These are phyloP conservation scores for Apostasia shenzhenica DNA, from an alignment of 106 monocot genomes.

Conservation along the genomic window DNA sequence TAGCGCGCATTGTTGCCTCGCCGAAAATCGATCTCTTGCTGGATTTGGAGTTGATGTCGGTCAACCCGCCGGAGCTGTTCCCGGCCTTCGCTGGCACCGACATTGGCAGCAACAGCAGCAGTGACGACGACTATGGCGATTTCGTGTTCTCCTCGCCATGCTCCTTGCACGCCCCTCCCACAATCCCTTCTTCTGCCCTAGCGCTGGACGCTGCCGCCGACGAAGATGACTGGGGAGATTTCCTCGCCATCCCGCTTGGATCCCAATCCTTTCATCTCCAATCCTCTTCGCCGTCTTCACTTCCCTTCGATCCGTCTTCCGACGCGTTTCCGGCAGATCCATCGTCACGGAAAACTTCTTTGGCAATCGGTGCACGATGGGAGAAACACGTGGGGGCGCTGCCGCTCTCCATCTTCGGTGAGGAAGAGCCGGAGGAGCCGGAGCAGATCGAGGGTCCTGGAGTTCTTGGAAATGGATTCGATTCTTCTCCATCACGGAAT, in stretches of 20 bases:
- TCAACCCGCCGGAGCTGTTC: background rate
- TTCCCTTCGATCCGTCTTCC: background rate
- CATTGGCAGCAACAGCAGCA: background rate
- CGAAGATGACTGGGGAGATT: slow-evolving; percentile 7
- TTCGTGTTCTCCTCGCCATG: slow-evolving; percentile 4
- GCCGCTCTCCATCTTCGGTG: slow-evolving; percentile 7
- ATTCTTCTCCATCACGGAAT: background rate
- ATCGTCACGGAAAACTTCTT: background rate
- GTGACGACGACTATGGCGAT: slow-evolving; percentile 9
- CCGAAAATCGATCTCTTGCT: too few species aligned
- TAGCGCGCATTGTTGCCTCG: background rate
- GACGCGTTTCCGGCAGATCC: background rate
- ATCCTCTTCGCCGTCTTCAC: background rate
- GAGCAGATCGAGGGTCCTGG: background rate
- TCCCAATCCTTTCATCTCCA: background rate
- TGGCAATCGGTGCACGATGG: too few species aligned
- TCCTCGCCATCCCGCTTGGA: background rate
- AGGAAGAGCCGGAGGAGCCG: slow-evolving; percentile 1
- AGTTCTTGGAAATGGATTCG: slow-evolving; percentile 5
- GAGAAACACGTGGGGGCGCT: background rate
- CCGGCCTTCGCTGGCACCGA: background rate
- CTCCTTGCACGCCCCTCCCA: background rate
- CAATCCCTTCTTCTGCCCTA: background rate
- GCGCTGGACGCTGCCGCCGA: background rate
- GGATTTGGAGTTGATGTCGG: background rate